These are phyloP conservation scores for Conticribra weissflogii DNA, from an alignment of 108 stramenopile genomes.

Conservation along the genomic window DNA sequence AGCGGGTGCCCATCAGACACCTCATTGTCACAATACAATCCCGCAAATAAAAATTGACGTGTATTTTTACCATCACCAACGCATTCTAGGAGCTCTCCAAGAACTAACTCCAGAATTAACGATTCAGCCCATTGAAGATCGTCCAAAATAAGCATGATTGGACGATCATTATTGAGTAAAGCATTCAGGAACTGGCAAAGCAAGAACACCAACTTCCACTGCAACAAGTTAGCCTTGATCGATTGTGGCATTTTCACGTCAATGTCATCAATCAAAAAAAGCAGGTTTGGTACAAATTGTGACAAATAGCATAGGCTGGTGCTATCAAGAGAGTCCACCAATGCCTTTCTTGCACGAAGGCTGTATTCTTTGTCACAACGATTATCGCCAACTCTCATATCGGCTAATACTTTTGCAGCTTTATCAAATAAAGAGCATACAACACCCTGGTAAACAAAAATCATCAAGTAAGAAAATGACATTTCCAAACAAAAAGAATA, in stretches of 20 bases:
- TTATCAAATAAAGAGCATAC: no score
- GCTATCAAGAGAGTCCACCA: no score
- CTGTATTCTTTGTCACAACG: no score
- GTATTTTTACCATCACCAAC: slow-evolving; percentile 3
- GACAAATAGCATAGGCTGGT: no score
- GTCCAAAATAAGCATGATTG: slow-evolving; percentile 7
- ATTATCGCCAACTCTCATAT: no score
- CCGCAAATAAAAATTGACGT: slow-evolving; percentile 14
- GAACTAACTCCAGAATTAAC: background rate
- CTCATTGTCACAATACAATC: slow-evolving; percentile 22
- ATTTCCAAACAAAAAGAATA: no score
- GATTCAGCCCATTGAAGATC: slow-evolving; percentile 19
- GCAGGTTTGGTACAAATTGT: background rate
- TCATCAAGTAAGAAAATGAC: no score
- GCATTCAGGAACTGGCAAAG: background rate
- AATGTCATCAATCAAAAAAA: background rate
- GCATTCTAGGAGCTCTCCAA: slow-evolving; percentile 3
- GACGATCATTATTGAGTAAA: background rate
- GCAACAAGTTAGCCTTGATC: background rate
- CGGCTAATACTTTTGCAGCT: no score
- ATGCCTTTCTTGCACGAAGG: no score
- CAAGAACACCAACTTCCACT: slow-evolving; percentile 4
- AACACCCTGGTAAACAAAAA: no score
- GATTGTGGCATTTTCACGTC: background rate
- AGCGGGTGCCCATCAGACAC: slow-evolving; percentile 14